These are phyloP conservation scores for Starmerella sp. DNA, from an alignment of 805 yeast genomes.

Conservation along the genomic window DNA sequence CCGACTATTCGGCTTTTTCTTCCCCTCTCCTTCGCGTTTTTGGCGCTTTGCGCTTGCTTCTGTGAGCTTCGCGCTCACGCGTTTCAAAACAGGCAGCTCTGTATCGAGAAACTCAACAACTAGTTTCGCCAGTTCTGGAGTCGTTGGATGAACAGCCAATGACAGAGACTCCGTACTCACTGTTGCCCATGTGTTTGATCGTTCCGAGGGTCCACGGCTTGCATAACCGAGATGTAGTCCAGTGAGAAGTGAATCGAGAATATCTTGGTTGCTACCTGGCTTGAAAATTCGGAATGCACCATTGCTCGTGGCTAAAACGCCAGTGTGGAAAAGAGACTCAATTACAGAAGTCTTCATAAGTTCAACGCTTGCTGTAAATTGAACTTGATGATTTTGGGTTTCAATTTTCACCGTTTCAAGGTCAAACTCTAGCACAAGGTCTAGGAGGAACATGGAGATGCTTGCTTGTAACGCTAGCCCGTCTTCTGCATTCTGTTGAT, in stretches of 20 bases:
- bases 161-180: slow-evolving; percentile 16
- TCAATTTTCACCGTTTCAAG: slow-evolving; percentile 18
- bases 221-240: slow-evolving; percentile 20
- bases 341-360: slow-evolving; percentile 1
- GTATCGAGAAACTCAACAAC: slow-evolving; percentile 10
- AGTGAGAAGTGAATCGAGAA: slow-evolving; percentile 20
- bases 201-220: slow-evolving; percentile 3
- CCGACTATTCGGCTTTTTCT: background rate
- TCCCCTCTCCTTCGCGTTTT: background rate
- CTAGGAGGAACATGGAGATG: slow-evolving; percentile 17
- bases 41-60: background rate
- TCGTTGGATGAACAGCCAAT: slow-evolving; percentile 13
- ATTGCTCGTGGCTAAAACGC: slow-evolving; percentile 13
- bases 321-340: slow-evolving; percentile 17
- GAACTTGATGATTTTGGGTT: slow-evolving; percentile 22
- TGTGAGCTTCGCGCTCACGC: background rate
- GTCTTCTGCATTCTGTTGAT: background rate
- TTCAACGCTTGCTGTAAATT: slow-evolving; percentile 18
- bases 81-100: slow-evolving; percentile 10
- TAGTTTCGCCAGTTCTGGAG: slow-evolving; percentile 7
- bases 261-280: slow-evolving; percentile 10
- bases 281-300: slow-evolving; percentile 20
- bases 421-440: slow-evolving; percentile 14
- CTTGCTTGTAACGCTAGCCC: slow-evolving; percentile 11
- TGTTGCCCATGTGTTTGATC: slow-evolving; percentile 16